A percentile compares a stretch with the other conserved stretches of the same genome.
Evolutionary conservation across 176 grass and related monocot genomes (phyloP).

Genomic region (Avena sativa): DNA sequence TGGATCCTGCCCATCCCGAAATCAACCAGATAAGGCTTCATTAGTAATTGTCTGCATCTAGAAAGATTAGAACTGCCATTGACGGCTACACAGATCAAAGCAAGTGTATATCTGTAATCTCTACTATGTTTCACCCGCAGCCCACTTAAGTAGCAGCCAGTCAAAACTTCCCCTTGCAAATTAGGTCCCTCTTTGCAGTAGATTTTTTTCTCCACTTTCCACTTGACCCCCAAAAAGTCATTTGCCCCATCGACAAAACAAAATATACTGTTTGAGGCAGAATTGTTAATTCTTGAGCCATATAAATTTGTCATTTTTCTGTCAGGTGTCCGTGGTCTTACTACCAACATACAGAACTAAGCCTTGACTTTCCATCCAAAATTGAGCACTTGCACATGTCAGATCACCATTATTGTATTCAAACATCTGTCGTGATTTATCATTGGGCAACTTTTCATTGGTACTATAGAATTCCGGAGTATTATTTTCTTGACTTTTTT

Average conservation of each 20-base stretch:
- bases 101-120: neutral
- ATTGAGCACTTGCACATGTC: neutral
- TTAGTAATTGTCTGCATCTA: neutral
- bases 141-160: neutral
- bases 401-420: neutral
- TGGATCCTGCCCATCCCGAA: neutral
- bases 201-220: neutral
- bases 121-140: neutral
- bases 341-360: neutral
- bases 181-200: neutral
- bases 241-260: neutral
- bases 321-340: neutral
- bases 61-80: neutral
- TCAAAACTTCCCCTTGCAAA: neutral
- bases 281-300: neutral
- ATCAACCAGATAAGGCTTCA: neutral
- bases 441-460: neutral
- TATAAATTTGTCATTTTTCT: neutral
- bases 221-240: neutral
- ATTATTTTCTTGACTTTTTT: neutral
- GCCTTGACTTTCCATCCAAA: constrained; percentile 3
- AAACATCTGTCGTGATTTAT: neutral
- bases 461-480: neutral
- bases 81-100: neutral
- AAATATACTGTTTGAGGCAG: neutral